These are phyloP conservation scores for Salix caprea DNA, from an alignment of 345 rosid species.

Conservation along the genomic window DNA sequence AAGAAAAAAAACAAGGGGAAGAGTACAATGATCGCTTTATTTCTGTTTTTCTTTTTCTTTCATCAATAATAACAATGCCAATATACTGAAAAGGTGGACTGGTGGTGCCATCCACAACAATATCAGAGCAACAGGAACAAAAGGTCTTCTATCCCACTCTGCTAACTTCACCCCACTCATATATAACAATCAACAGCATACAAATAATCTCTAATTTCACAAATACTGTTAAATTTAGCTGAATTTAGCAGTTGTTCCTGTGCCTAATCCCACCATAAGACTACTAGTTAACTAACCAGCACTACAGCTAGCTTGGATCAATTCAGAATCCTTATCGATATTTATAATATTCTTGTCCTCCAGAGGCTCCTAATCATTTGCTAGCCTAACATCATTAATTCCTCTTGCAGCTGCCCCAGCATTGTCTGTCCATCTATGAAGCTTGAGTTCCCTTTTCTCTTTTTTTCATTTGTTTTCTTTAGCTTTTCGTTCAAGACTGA, in stretches of 20 bases:
- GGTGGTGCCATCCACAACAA: constrained; percentile 7
- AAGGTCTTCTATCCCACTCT: constrained; percentile 12
- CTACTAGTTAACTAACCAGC: background rate
- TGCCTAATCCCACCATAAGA: constrained; percentile 21
- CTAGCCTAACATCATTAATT: constrained; percentile 34
- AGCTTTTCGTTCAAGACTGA: constrained; percentile 32
- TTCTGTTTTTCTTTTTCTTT: background rate
- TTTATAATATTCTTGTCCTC: background rate
- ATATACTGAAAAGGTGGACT: background rate
- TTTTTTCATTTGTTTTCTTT: constrained; percentile 23
- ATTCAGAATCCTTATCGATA: background rate
- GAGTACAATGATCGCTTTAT: constrained; percentile 19
- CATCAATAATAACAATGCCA: background rate
- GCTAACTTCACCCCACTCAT: constrained; percentile 39
- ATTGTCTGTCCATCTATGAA: constrained; percentile 28
- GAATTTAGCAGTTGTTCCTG: constrained; percentile 63
- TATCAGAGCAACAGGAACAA: constrained; percentile 39
- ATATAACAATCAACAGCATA: constrained; percentile 1
- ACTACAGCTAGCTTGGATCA: background rate
- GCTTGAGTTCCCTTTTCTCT: constrained; percentile 19
- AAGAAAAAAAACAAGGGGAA: constrained; percentile 12
- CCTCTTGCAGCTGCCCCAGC: constrained; percentile 41
- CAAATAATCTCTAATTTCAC: background rate
- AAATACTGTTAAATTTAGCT: constrained; percentile 14
- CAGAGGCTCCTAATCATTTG: constrained; percentile 33